These are phyloP conservation scores for Arabidopsis arenosa DNA, from an alignment of 345 rosid species.

Conservation along the genomic window DNA sequence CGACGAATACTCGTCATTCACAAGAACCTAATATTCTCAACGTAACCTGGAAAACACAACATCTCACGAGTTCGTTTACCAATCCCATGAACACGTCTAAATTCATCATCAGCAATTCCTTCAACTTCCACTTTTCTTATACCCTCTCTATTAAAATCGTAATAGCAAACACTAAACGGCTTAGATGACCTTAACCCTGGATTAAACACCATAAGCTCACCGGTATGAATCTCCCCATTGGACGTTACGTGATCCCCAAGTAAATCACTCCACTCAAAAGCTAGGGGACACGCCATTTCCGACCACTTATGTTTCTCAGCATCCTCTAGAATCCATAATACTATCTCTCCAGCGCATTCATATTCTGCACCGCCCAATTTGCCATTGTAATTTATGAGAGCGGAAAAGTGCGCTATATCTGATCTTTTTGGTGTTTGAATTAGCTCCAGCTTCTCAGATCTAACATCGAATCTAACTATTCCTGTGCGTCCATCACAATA, in stretches of 20 bases:
- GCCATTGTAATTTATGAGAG: neutral
- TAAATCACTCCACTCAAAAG: neutral
- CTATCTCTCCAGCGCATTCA: neutral
- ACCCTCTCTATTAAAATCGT: neutral
- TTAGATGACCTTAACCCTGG: neutral
- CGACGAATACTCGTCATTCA: neutral
- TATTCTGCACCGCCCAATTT: neutral
- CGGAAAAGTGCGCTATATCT: neutral
- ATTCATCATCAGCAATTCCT: neutral
- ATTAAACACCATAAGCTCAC: neutral
- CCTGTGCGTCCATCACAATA: neutral
- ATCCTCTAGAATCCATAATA: conserved; percentile 7
- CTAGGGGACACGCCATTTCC: neutral
- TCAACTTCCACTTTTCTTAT: neutral
- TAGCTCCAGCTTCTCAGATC: neutral
- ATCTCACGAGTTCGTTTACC: neutral
- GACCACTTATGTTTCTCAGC: neutral
- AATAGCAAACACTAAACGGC: neutral
- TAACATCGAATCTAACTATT: neutral
- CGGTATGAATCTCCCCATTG: neutral
- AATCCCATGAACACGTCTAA: neutral
- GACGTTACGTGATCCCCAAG: too few relatives aligned
- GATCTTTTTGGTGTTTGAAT: neutral
- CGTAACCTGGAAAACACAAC: conserved; percentile 2
- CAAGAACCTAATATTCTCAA: conserved; percentile 25